phyloP scores from a whole-genome alignment of 805 yeast species.

The Saccharomycopsis sp. region DNA sequence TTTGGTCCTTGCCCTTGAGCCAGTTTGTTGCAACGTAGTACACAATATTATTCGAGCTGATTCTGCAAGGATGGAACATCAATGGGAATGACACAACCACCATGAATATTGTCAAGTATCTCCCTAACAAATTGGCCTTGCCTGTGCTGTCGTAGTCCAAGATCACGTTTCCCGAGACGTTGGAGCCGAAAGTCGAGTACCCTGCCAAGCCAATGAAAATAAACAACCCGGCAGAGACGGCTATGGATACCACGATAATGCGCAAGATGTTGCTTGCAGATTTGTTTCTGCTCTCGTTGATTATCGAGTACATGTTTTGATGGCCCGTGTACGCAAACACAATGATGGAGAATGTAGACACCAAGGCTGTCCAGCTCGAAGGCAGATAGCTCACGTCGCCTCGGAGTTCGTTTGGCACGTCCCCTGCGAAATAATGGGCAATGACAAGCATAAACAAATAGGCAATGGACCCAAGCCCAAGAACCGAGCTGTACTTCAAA shows the following conservation, averaged over 20 bases:
- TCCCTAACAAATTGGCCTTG: constrained; percentile 37
- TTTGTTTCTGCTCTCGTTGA: constrained; percentile 56
- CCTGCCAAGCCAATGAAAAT: constrained; percentile 59
- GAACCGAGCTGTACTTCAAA: constrained; percentile 59
- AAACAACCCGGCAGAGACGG: constrained; percentile 49
- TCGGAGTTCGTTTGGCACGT: constrained; percentile 34
- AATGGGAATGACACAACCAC: constrained; percentile 69
- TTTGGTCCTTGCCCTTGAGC: background rate
- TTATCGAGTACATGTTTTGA: constrained; percentile 70
- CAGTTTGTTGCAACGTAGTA: constrained; percentile 33
- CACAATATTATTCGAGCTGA: constrained; percentile 58
- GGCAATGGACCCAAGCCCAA: constrained; percentile 58
- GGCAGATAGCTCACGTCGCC: constrained; percentile 37
- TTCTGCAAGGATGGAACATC: constrained; percentile 74
- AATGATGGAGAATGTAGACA: constrained; percentile 63
- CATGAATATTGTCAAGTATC: constrained; percentile 59
- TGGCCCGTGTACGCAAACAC: constrained; percentile 78
- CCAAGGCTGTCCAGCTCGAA: constrained; percentile 35
- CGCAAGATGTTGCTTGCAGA: constrained; percentile 38
- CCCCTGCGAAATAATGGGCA: constrained; percentile 38
- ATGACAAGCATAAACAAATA: constrained; percentile 52
- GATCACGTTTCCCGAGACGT: constrained; percentile 57
- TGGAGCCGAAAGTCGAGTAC: constrained; percentile 63
- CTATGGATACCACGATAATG: constrained; percentile 40
- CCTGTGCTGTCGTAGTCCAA: constrained; percentile 55